These are phyloP conservation scores for Podospora tetraspora DNA, from an alignment of 495 filamentous ascomycete species.

Conservation along the genomic window DNA sequence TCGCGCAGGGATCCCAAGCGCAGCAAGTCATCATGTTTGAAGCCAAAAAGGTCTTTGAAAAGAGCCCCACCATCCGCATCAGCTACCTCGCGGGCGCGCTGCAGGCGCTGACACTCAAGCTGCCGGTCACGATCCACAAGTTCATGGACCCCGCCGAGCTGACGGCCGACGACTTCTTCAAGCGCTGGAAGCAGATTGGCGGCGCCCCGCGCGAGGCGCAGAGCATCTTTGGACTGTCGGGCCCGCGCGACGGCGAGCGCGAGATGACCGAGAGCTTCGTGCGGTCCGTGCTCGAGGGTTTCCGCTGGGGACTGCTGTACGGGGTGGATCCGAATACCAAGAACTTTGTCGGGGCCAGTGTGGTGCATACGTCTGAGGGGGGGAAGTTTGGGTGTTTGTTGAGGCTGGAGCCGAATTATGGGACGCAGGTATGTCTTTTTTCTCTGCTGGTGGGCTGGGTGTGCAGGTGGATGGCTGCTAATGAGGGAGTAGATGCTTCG, in stretches of 20 bases:
- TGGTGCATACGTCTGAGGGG: conserved; percentile 72
- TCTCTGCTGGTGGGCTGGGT: background rate
- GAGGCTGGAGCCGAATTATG: conserved; percentile 90
- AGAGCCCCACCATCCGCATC: conserved; percentile 86
- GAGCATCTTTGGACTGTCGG: conserved; percentile 63
- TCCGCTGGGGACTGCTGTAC: conserved; percentile 81
- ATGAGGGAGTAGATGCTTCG: conserved; percentile 71
- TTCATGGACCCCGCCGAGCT: conserved; percentile 92
- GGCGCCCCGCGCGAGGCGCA: conserved; percentile 81
- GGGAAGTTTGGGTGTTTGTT: conserved; percentile 94
- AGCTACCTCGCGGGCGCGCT: conserved; percentile 91
- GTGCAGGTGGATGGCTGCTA: background rate
- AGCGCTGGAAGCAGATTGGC: conserved; percentile 97
- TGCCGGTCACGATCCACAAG: conserved; percentile 85
- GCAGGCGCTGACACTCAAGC: conserved; percentile 85
- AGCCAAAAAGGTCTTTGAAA: conserved; percentile 71
- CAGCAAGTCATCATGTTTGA: conserved; percentile 95
- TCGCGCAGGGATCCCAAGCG: conserved; percentile 69
- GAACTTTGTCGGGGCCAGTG: conserved; percentile 91
- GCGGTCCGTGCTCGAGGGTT: conserved; percentile 63
- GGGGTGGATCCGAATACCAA: conserved; percentile 83
- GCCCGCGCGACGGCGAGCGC: conserved; percentile 45
- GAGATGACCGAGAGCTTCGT: conserved; percentile 56
- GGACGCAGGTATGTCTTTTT: conserved; percentile 62
- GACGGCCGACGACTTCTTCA: conserved; percentile 90